Base-by-base conservation (phyloP, 2,329 filamentous ascomycete genomes). In the Exophiala aquamarina region DNA sequence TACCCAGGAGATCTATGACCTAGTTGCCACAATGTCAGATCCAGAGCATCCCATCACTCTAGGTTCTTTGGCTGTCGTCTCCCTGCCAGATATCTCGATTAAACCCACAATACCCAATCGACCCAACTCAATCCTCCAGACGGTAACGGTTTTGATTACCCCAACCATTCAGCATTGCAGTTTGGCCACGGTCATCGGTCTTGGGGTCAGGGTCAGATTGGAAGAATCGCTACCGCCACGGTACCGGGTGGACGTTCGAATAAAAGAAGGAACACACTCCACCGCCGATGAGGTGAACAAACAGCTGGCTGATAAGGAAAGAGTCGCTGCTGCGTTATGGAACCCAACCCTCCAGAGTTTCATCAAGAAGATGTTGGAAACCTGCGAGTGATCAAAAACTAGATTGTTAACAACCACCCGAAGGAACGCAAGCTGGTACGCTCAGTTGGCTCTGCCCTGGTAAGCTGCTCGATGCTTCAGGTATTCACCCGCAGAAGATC, bases 121-220 rank as follows among this genome's bases (percentile, higher is more conserved):
- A 28, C 74, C 70, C 8, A 70, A 70, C 7, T 78, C 82, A 63
- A 63, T 79, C 79, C 72, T 90, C 74, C 70, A 84, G 75, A 83
- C 79, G 31, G 89, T 97, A 28, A 79, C 85, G 3, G 89, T 98
- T 34, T 82, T 95, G 61, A 86, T 98, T 58, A 98, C 93, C 9
- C 93, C 93, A 8, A 98, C 93, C 19, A 93, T 97, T 63, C 94
- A 92, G 13, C 93, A 97, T 70, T 98, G 93, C 74, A 95, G 89
- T 41, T 80, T 98, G 32, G 93, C 93, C 23, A 98, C 93, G 0
- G 90, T 98, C 50, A 95, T 98, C 61, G 93, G 93, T 1, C 78
- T 98, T 13, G 93, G 91, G 11, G 89, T 98, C 17, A 83, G 93
- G 35, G 91, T 96, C 33, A 82, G 93, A 18, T 78, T 98, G 18